Base-by-base conservation (phyloP, 371 early-diverging fungal genomes). In the Capillidium heterosporum region DNA sequence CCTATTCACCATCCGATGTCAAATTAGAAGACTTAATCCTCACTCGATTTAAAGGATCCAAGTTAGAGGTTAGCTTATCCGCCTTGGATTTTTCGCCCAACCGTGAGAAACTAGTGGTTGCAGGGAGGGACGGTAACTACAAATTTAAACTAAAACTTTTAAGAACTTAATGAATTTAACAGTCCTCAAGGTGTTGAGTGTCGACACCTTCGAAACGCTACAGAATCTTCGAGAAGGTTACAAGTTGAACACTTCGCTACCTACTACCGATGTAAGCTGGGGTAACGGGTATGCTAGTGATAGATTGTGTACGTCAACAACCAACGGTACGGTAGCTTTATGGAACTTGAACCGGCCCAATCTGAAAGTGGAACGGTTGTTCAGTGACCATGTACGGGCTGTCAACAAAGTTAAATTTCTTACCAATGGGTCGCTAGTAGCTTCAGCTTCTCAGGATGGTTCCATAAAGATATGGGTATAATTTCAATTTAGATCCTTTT, bases 221-320 rank as follows among this genome's bases (percentile, higher is more conserved):
- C 55, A 81, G 32, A 87, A 87, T 61, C 61, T 91, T 13, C 74
- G 86, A 57, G 73, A 77, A n/a, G 85, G 80, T 0, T 70, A 71
- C 52, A 69, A 72, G 32, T 60, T 77, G 54, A 81, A 74, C 56
- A 53, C 71, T 19, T 81, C 76, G 58, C 77, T 75, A 44, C 74
- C 77, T 60, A 78, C 78, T 57, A 86, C 76, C 58, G 91, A 91
- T 65, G 88, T 87, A 40, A 82, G 83, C 59, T 91, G 91, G 91
- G 84, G 84, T 27, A 78, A 21, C 21, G 26, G 28, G 70, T 63
- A 39, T 74, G 76, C 52, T 64, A 66, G 60, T 49, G 68, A 61
- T 80, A 79, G 56, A 73, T 89, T 31, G 39, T 87, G 84, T 0
- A 84, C 90, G 4, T 84, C 87, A 0, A 77, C 86, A 7, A 75